phyloP scores from a whole-genome alignment of 73 alveolate genomes.

The Breviolum minutum region DNA sequence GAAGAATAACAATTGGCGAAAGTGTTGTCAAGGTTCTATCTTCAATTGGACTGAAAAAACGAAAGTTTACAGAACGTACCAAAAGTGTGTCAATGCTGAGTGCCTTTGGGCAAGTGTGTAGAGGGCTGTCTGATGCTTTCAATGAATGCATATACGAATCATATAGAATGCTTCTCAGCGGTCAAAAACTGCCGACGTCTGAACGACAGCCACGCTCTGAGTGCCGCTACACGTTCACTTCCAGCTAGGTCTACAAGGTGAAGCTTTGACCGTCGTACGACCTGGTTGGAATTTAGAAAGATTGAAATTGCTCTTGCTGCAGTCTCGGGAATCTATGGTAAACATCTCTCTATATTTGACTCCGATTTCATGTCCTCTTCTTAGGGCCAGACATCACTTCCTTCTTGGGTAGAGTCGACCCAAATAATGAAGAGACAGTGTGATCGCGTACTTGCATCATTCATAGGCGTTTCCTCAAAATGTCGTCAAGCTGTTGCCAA shows the following conservation, averaged over 20 bases:
- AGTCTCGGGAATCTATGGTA: not conserved
- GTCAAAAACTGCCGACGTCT: too few species aligned
- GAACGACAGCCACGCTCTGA: not conserved
- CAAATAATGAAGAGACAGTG: conserved; percentile 99
- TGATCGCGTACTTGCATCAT: conserved; percentile 99
- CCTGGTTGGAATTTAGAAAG: not conserved
- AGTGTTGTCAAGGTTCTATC: too few species aligned
- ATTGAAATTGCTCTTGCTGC: not conserved
- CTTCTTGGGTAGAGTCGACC: conserved; percentile 99
- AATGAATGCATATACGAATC: too few species aligned
- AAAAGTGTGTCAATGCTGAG: too few species aligned
- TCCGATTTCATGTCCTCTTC: conserved; percentile 96
- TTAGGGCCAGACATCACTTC: conserved; percentile 97
- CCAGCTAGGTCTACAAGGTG: conserved; percentile 95
- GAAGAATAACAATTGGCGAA: too few species aligned
- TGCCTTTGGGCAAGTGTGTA: too few species aligned
- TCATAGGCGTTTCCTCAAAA: conserved; percentile 99
- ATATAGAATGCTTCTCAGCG: too few species aligned
- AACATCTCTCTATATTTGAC: conserved; percentile 61
- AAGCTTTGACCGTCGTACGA: conserved; percentile 90
- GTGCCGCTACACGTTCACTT: conserved; percentile 44
- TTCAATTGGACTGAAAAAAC: too few species aligned
- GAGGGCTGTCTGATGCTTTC: too few species aligned
- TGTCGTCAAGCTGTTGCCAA: too few species aligned
- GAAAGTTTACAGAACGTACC: too few species aligned